Evolutionary conservation across 805 yeast species (phyloP).

Genomic region (Naumovozyma castellii): DNA sequence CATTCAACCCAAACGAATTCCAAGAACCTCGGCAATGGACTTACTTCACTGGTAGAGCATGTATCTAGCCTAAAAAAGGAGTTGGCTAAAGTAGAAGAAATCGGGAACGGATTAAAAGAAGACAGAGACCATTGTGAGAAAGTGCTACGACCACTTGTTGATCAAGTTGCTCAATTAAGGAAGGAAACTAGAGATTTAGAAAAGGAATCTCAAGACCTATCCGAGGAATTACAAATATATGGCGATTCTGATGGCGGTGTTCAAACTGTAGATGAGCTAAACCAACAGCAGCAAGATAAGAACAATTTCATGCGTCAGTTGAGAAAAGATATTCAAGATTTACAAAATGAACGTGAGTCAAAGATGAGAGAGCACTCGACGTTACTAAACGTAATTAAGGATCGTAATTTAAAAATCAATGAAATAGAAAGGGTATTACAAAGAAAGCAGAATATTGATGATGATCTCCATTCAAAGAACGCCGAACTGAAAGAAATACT

Average conservation of each 20-base stretch:
- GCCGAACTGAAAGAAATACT: conserved; percentile 9
- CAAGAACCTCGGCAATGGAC: not conserved
- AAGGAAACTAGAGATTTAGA: conserved; percentile 20
- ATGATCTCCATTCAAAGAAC: conserved; percentile 8
- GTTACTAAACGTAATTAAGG: conserved; percentile 15
- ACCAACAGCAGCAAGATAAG: conserved; percentile 12
- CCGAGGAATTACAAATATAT: conserved; percentile 21
- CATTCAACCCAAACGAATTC: conserved; percentile 4
- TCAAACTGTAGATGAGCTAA: conserved; percentile 24
- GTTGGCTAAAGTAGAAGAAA: conserved; percentile 22
- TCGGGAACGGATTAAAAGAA: conserved; percentile 15
- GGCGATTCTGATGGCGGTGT: conserved; percentile 13
- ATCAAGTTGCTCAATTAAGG: conserved; percentile 17
- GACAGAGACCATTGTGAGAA: conserved; percentile 15
- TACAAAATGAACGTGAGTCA: conserved; percentile 21
- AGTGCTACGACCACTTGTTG: conserved; percentile 23
- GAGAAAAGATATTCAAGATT: conserved; percentile 15
- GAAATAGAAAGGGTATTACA: conserved; percentile 18
- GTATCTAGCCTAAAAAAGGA: conserved; percentile 12
- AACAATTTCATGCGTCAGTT: conserved; percentile 15
- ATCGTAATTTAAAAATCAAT: conserved; percentile 12
- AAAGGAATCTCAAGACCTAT: conserved; percentile 13
- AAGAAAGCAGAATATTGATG: conserved; percentile 8
- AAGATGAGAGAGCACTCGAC: conserved; percentile 16
- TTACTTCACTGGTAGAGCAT: conserved; percentile 1